Evolutionary conservation across 495 filamentous ascomycete species (phyloP).

Genomic region (Xylaria bambusicola): DNA sequence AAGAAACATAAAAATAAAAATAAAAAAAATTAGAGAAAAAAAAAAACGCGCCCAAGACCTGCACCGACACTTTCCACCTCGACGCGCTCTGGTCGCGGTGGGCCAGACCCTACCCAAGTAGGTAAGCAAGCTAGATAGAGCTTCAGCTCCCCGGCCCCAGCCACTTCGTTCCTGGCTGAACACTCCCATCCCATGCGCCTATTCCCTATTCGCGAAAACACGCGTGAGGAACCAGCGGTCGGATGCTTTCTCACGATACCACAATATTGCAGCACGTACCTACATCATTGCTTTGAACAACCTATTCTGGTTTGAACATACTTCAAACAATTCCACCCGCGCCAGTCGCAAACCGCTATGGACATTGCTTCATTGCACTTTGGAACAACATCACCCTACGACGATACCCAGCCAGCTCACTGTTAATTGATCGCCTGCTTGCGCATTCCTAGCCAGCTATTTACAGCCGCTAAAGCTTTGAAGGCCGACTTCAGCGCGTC

Average conservation of each 20-base stretch:
- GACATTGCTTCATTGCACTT: constrained; percentile 9
- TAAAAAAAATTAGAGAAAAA: too few relatives aligned
- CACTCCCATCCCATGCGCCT: too few relatives aligned
- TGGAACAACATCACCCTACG: constrained; percentile 5
- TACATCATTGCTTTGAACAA: background rate
- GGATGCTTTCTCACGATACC: constrained; percentile 10
- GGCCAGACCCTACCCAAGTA: too few relatives aligned
- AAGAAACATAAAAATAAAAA: too few relatives aligned
- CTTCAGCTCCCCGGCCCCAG: too few relatives aligned
- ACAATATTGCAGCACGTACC: constrained; percentile 6
- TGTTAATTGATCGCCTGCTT: background rate
- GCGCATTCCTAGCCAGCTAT: constrained; percentile 17
- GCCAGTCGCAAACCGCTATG: constrained; percentile 4
- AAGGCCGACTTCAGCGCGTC: background rate
- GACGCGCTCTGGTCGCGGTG: too few relatives aligned
- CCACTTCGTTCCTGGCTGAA: too few relatives aligned
- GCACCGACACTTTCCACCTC: too few relatives aligned
- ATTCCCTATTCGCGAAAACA: constrained; percentile 11
- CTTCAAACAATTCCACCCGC: background rate
- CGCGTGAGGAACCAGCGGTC: background rate
- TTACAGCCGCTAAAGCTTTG: background rate
- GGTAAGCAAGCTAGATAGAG: too few relatives aligned
- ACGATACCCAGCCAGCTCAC: background rate
- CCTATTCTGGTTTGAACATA: background rate
- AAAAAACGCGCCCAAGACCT: too few relatives aligned